Evolutionary conservation across 306 rosid genomes (phyloP), one percentile per base, ranked within the genome.

Genomic region (Prinsepia uniflora): DNA sequence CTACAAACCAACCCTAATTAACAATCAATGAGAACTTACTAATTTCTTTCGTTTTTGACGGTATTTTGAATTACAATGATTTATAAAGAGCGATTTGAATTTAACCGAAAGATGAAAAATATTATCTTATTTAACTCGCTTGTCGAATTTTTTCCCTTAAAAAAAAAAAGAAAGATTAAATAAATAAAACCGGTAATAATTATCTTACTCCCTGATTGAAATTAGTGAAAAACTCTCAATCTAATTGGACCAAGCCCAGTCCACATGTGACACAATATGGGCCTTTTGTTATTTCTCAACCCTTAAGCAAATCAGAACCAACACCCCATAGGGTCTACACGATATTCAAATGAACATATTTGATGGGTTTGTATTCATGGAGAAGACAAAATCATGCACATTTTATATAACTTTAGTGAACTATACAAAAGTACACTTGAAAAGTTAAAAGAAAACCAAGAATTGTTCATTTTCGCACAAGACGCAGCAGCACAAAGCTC

Each of bases 401-500:
- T 22, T 53, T 39, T 6, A 14, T 40, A 77, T 78, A 58, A 45
- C 82, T 78, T 72, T 59, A 72, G 71, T 72, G 74, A 66, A 78
- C 66, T 9, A 42, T 67, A 52, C 74, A 43, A 72, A 78, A 72
- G 70, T 42, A 13, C 19, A 42, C 13, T 24, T 40, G 0, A 20
- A 63, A 63, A 55, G 41, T 57, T 12, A 12, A 19, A 22, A 71
- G 8, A n/a, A 41, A 43, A 22, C 7, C 7, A 55, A 56, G 58
- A 65, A 19, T 58, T 62, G 78, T 65, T 54, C 75, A 68, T 60
- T 70, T 79, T 71, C 77, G 52, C 72, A 57, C 72, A 48, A 72
- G 72, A 72, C 20, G 44, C 64, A 74, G 47, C 53, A 63, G 79
- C 81, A 72, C 84, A 76, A 63, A 76, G 84, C 81, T 76, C 81